phyloP scores from a whole-genome alignment of 805 yeast genomes.

The Wickerhamiella siamensis region DNA sequence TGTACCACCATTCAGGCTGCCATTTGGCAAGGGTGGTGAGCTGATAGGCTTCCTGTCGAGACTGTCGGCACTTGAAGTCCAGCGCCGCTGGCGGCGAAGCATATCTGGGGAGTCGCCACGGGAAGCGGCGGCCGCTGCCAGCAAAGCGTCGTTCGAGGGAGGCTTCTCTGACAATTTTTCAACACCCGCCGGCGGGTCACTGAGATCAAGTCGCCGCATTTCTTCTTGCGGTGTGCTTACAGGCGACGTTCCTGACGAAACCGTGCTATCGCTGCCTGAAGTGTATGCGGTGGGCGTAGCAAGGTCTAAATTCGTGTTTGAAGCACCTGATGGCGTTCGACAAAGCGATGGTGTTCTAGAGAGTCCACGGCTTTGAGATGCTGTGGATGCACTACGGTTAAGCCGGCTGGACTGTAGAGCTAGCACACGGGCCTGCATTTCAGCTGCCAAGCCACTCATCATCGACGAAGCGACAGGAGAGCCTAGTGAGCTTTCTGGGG shows the following conservation, averaged over 20 bases:
- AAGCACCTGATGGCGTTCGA: conserved; percentile 8
- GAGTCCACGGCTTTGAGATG: conserved; percentile 8
- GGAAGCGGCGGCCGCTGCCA: background rate
- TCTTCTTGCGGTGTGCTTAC: background rate
- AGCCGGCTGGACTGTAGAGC: conserved; percentile 80
- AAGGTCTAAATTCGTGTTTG: background rate
- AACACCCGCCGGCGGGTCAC: background rate
- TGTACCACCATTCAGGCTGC: conserved; percentile 13
- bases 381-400: conserved; percentile 18
- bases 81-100: too few species aligned
- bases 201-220: background rate
- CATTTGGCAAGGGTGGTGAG: background rate
- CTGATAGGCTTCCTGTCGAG: too few species aligned
- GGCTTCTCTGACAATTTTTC: background rate
- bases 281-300: background rate
- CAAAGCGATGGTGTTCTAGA: conserved; percentile 9
- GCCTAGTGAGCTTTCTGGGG: background rate
- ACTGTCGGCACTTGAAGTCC: too few species aligned
- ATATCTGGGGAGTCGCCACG: background rate
- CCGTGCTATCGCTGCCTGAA: background rate
- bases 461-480: conserved; percentile 10
- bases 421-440: conserved; percentile 70
- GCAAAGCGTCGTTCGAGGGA: background rate
- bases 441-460: conserved; percentile 33
- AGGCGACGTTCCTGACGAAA: background rate